Conservation (phyloP, 1,139 yeast genomes). For the Diutina siamensis region DNA sequence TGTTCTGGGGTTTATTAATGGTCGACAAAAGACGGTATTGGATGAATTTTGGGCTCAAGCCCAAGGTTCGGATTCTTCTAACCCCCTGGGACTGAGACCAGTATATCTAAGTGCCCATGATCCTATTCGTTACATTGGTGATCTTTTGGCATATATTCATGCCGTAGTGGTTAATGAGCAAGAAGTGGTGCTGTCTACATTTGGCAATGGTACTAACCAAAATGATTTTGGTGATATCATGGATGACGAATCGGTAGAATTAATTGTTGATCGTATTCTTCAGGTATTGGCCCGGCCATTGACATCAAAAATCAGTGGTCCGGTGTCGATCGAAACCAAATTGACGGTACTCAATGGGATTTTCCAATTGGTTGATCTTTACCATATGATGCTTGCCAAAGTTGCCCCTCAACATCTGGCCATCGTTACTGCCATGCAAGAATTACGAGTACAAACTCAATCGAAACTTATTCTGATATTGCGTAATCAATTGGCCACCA, state of each 20-base stretch:
- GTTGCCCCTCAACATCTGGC: constrained; percentile 13
- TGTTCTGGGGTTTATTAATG: constrained; percentile 31
- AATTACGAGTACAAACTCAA: constrained; percentile 21
- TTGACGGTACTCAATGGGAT: constrained; percentile 46
- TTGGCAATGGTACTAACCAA: constrained; percentile 42
- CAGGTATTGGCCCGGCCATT: constrained; percentile 33
- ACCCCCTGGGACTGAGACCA: constrained; percentile 25
- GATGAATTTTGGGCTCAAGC: constrained; percentile 52
- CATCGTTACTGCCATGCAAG: constrained; percentile 13
- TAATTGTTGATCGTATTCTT: constrained; percentile 22
- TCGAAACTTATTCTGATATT: constrained; percentile 31
- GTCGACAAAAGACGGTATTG: constrained; percentile 42
- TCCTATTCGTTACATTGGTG: constrained; percentile 75
- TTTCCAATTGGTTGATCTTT: constrained; percentile 53
- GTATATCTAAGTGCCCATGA: constrained; percentile 65
- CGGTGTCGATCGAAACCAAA: constrained; percentile 54
- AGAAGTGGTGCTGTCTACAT: constrained; percentile 25
- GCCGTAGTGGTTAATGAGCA: constrained; percentile 81
- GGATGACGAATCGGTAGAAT: constrained; percentile 49
- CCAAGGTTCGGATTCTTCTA: constrained; percentile 17
- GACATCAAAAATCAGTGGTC: constrained; percentile 47
- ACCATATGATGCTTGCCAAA: constrained; percentile 57
- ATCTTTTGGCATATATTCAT: constrained; percentile 80
- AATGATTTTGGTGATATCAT: constrained; percentile 59
- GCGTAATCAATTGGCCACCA: constrained; percentile 28